These are phyloP conservation scores for Stephanodiscus triporus DNA, from an alignment of 108 stramenopile species.

Conservation along the genomic window DNA sequence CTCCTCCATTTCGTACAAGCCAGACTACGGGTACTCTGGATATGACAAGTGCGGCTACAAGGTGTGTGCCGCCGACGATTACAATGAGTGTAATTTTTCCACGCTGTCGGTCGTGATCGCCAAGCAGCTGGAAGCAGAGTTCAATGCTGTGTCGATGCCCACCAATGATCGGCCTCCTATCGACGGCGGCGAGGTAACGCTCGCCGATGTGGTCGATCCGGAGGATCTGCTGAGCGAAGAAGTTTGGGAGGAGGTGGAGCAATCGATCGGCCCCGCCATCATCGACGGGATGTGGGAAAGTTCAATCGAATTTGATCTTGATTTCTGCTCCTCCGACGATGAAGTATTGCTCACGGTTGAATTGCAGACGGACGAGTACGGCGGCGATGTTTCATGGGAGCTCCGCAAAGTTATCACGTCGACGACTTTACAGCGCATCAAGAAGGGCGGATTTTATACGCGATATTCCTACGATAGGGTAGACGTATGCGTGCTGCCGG, in stretches of 20 bases:
- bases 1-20: not conserved
- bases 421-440: not conserved
- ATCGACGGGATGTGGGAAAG: not conserved
- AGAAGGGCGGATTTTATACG: conserved; percentile 16
- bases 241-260: too few relatives aligned
- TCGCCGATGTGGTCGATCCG: too few relatives aligned
- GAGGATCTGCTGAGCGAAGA: too few relatives aligned
- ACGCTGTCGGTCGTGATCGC: not conserved
- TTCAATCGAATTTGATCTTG: not conserved
- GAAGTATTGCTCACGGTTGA: conserved; percentile 21
- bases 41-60: conserved; percentile 3
- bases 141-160: not conserved
- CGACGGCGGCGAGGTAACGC: too few relatives aligned
- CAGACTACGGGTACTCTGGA: conserved; percentile 1
- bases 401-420: not conserved
- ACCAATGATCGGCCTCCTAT: too few relatives aligned
- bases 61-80: not conserved
- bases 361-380: conserved; percentile 33
- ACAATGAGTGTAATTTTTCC: not conserved
- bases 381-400: conserved; percentile 26
- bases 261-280: not conserved
- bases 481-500: conserved; percentile 9
- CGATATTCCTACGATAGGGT: conserved; percentile 20
- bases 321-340: conserved; percentile 4
- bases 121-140: conserved; percentile 1